A percentile compares a stretch with the other conserved stretches of the same genome.
Conservation (phyloP, 371 early-diverging fungal species). For the Mucor sp. region DNA sequence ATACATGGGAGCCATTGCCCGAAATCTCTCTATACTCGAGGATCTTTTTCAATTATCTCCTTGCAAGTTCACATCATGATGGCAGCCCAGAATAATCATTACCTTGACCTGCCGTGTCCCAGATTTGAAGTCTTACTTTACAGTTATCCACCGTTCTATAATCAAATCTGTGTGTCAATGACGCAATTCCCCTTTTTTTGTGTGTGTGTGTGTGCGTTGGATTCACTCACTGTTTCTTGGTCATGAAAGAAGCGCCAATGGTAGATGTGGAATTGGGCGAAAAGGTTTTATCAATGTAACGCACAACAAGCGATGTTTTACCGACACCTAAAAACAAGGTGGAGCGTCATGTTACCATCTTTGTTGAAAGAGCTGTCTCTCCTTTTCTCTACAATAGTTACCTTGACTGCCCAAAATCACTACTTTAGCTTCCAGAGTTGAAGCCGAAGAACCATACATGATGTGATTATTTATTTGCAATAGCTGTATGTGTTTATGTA, state of each 20-base stretch:
- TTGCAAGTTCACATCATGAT: background rate
- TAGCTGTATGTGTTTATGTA: background rate
- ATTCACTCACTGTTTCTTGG: constrained; percentile 66
- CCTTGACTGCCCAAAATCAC: constrained; percentile 77
- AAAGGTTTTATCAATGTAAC: constrained; percentile 78
- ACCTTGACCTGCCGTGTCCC: constrained; percentile 77
- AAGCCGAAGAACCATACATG: constrained; percentile 38
- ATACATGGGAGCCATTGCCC: constrained; percentile 79
- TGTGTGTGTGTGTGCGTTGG: background rate
- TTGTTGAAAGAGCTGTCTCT: background rate
- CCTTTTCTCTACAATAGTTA: constrained; percentile 13
- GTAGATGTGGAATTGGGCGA: constrained; percentile 81
- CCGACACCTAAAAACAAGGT: constrained; percentile 62
- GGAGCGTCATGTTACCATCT: background rate
- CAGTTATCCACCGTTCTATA: constrained; percentile 66
- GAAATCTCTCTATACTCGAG: constrained; percentile 53
- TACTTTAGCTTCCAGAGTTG: constrained; percentile 74
- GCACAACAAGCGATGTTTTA: constrained; percentile 82
- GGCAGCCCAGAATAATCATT: constrained; percentile 4
- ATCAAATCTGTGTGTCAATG: background rate
- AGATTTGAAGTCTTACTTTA: constrained; percentile 69
- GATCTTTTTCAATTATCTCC: constrained; percentile 6
- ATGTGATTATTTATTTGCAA: background rate
- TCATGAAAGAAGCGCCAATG: constrained; percentile 83
- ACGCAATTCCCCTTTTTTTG: background rate